Evolutionary conservation across 176 grass and related monocot species (phyloP), one percentile per base, ranked within the genome.

Genomic region (Carex kokanica): DNA sequence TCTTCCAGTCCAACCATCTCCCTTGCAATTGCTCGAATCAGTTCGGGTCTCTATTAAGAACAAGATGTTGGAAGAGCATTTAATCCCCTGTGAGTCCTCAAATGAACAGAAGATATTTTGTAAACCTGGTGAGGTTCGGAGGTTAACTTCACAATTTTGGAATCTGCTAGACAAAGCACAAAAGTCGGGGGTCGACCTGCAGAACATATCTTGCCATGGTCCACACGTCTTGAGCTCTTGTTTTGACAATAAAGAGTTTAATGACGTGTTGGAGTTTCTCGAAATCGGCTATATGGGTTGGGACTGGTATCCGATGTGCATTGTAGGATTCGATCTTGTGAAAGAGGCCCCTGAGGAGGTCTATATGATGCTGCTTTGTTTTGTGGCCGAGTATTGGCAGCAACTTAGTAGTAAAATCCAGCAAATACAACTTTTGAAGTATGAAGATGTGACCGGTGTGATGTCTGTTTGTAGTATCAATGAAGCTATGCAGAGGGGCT

Each of bases 301-400:
- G 58, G 61, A 78, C 27, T 97, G 94, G 94, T 97, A 97, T 53
- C 89, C 32, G 0, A 93, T 91, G 51, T 97, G 89, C 58, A 97
- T 97, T 12, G 80, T 78, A 80, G 83, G 91, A 6, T 91, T 79
- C 1, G 78, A 89, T 83, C 81, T 93, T 83, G 63, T 86, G 13
- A 91, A 83, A 24, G 75, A 86, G 63, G 69, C 82, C 29, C 0
- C 61, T 2, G 94, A 97, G 49, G 36, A 80, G 25, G 38, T 97
- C 27, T 97, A 97, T 41, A 8, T 97, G 16, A 73, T 88, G 21
- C 82, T 97, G 45, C 15, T 97, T 36, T 78, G 32, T 64, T 97
- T 93, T 68, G 17, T 97, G 18, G 85, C 83, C 0, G 32, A 62
- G 1, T 86, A 90, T 78, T 97, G 91, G 91, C 0, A 4, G 9